Evolutionary conservation across 129 eudicot species (phyloP).

Genomic region (Artemisia argyi): DNA sequence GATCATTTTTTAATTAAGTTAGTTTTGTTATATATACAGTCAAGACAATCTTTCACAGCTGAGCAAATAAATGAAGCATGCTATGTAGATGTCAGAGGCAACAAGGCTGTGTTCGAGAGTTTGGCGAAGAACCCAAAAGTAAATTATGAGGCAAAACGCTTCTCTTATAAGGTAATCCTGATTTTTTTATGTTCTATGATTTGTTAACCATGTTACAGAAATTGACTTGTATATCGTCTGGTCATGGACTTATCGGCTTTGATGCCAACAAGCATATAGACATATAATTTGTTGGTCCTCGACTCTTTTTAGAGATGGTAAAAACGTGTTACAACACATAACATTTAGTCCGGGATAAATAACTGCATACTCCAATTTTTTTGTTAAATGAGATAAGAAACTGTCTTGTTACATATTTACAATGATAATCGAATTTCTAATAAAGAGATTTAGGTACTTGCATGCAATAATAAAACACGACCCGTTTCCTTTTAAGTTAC

Average conservation of each 20-base stretch:
- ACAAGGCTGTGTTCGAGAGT: constrained; percentile 87
- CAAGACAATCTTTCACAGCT: constrained; percentile 56
- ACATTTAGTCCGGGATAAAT: too few species aligned
- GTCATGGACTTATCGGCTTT: background rate
- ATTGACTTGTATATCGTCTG: background rate
- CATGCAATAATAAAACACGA: too few species aligned
- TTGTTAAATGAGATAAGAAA: too few species aligned
- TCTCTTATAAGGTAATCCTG: constrained; percentile 76
- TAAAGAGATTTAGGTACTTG: too few species aligned
- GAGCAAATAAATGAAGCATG: constrained; percentile 52
- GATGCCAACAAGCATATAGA: background rate
- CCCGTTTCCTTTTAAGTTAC: too few species aligned
- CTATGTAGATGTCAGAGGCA: constrained; percentile 74
- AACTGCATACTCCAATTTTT: too few species aligned
- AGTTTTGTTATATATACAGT: constrained; percentile 34
- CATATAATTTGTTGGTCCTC: background rate
- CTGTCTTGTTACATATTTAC: too few species aligned
- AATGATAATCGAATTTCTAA: too few species aligned
- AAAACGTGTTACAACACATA: background rate
- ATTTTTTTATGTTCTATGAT: background rate
- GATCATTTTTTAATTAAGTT: background rate
- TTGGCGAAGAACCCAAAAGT: constrained; percentile 78
- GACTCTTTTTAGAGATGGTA: background rate
- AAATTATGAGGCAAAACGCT: constrained; percentile 63
- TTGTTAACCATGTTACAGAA: background rate